Conservation (phyloP, 1,284 basidiomycete genomes). For the Sanghuangporus weigelae region DNA sequence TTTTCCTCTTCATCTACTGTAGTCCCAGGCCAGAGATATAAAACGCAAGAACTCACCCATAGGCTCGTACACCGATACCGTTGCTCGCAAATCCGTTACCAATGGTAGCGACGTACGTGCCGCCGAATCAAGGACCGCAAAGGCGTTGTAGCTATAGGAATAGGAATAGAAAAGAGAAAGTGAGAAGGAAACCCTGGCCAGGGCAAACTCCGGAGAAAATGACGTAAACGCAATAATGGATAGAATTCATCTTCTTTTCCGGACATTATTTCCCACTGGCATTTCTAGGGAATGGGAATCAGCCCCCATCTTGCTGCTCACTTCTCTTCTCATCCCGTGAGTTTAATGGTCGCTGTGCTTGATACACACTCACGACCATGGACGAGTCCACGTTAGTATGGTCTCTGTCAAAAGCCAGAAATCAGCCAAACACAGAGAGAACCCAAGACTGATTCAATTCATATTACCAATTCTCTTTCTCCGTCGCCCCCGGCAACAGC, state of each 20-base stretch:
- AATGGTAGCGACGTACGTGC: too few species aligned
- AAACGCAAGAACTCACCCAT: background rate
- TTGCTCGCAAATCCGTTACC: too few species aligned
- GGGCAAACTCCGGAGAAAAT: conserved; percentile 10
- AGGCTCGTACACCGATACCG: too few species aligned
- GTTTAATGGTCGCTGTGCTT: background rate
- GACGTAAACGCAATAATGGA: conserved; percentile 15
- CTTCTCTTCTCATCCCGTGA: background rate
- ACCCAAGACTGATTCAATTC: background rate
- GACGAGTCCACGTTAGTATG: background rate
- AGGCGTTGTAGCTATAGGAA: background rate
- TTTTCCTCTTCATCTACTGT: background rate
- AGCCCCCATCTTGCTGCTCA: background rate
- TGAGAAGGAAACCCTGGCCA: background rate
- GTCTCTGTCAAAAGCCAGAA: background rate
- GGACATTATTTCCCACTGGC: conserved; percentile 4
- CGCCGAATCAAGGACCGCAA: too few species aligned
- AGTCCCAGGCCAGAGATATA: background rate
- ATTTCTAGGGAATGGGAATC: background rate
- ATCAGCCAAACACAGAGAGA: background rate
- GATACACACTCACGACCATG: background rate
- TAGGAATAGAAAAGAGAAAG: background rate
- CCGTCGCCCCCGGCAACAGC: background rate
- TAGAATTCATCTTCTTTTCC: background rate
- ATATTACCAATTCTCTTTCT: background rate